These are phyloP conservation scores for Trametes elegans DNA, from an alignment of 768 basidiomycete species.

Conservation along the genomic window DNA sequence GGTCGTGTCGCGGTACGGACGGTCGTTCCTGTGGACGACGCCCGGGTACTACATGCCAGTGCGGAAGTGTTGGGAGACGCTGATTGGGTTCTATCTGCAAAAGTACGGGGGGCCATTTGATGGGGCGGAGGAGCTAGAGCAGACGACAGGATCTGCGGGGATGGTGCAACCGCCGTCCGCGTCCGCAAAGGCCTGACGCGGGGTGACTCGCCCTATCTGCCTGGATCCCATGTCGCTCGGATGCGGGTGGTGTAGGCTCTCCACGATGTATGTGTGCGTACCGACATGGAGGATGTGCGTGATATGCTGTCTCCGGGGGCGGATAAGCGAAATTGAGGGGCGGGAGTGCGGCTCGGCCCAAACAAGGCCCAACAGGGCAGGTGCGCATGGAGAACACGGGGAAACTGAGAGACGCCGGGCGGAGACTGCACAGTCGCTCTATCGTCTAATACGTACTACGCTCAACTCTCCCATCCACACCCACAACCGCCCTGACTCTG, in stretches of 20 bases:
- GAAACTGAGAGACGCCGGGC: not conserved
- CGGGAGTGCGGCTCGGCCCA: not conserved
- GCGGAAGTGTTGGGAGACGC: conserved; percentile 6
- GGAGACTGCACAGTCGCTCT: not conserved
- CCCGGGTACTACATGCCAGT: conserved; percentile 53
- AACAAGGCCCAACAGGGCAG: conserved; percentile 12
- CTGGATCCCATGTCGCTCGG: no score
- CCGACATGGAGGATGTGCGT: no score
- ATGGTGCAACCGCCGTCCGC: not conserved
- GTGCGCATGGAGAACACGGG: not conserved
- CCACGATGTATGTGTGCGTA: not conserved
- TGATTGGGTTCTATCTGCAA: not conserved
- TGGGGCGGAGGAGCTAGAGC: not conserved
- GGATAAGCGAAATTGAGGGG: not conserved
- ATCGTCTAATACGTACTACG: not conserved
- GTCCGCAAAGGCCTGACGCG: conserved; percentile 7
- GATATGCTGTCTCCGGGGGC: no score
- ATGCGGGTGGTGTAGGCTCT: no score
- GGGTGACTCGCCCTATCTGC: not conserved
- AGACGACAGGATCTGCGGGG: not conserved
- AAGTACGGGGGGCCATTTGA: conserved; percentile 14
- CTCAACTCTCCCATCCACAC: no score
- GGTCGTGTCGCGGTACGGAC: conserved; percentile 53
- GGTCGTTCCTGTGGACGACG: conserved; percentile 71
- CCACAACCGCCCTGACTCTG: conserved; percentile 13